phyloP scores from a whole-genome alignment of 495 filamentous ascomycete genomes.

The Lepraria neglecta region DNA sequence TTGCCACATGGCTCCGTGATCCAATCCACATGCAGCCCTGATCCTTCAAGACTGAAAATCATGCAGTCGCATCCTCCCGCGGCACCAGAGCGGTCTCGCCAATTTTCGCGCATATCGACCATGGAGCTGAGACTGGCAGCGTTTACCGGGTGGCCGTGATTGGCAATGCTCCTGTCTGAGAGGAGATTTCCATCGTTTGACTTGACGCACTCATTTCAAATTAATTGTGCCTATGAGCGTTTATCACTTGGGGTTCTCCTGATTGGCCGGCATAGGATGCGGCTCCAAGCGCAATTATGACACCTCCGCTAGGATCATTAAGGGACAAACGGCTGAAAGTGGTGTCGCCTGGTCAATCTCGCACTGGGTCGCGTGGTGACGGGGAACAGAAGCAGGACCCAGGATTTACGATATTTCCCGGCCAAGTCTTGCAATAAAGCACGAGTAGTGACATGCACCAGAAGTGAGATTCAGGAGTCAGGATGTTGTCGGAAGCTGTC shows the following conservation, averaged over 20 bases:
- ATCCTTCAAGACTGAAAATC: constrained; percentile 5
- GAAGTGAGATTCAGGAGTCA: neutral
- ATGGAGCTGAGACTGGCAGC: constrained; percentile 2
- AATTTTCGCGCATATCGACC: constrained; percentile 1
- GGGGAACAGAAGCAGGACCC: neutral
- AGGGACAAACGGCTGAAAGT: neutral
- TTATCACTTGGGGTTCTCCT: neutral
- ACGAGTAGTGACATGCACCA: neutral
- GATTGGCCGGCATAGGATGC: neutral
- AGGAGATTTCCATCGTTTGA: neutral
- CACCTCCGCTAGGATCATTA: constrained; percentile 1
- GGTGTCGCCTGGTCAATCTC: neutral
- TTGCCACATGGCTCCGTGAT: too few species aligned
- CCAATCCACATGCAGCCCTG: constrained; percentile 4
- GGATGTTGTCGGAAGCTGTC: neutral
- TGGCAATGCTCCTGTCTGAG: neutral
- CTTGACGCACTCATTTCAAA: neutral
- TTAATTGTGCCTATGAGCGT: neutral
- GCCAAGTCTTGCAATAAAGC: too few species aligned
- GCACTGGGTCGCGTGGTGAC: neutral
- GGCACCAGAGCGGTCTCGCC: constrained; percentile 2
- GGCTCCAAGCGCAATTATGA: constrained; percentile 1
- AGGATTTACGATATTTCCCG: neutral
- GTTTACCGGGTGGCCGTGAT: neutral
- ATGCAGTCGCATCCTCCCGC: neutral